phyloP scores from a whole-genome alignment of 805 yeast species.

The Pichia thaimueangensis region DNA sequence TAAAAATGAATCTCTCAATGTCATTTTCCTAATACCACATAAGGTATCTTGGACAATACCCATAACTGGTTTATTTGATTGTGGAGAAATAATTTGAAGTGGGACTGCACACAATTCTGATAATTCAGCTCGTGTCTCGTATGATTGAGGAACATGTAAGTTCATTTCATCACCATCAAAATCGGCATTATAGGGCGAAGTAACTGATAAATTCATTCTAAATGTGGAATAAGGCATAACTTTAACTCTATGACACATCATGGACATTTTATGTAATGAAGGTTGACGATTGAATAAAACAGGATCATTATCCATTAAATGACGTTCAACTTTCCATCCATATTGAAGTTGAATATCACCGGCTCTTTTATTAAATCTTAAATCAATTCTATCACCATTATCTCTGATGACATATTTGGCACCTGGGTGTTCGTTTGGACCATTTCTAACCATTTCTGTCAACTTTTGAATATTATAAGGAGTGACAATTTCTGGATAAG shows the following conservation, averaged over 20 bases:
- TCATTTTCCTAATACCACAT: constrained; percentile 95
- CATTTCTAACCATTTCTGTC: constrained; percentile 91
- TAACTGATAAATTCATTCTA: constrained; percentile 91
- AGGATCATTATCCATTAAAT: constrained; percentile 95
- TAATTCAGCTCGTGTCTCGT: constrained; percentile 94
- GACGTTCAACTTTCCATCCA: constrained; percentile 99
- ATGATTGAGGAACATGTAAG: constrained; percentile 97
- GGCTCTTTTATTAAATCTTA: constrained; percentile 94
- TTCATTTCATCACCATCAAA: constrained; percentile 99
- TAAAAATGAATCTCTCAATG: constrained; percentile 80
- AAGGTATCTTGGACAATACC: constrained; percentile 99
- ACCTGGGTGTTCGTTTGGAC: constrained; percentile 99
- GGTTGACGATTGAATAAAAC: constrained; percentile 99
- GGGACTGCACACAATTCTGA: constrained; percentile 96
- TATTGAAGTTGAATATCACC: constrained; percentile 97
- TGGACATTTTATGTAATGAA: constrained; percentile 97
- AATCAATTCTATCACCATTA: constrained; percentile 97
- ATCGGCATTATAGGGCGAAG: constrained; percentile 99
- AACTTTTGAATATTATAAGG: constrained; percentile 93
- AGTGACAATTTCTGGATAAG: constrained; percentile 96
- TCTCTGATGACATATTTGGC: constrained; percentile 98
- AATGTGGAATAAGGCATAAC: constrained; percentile 99
- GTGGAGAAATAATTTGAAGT: constrained; percentile 95
- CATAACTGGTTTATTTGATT: constrained; percentile 98
- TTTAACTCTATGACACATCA: constrained; percentile 98